These are phyloP conservation scores for Leishmania tarentolae DNA, from an alignment of 208 protist species.

Conservation along the genomic window DNA sequence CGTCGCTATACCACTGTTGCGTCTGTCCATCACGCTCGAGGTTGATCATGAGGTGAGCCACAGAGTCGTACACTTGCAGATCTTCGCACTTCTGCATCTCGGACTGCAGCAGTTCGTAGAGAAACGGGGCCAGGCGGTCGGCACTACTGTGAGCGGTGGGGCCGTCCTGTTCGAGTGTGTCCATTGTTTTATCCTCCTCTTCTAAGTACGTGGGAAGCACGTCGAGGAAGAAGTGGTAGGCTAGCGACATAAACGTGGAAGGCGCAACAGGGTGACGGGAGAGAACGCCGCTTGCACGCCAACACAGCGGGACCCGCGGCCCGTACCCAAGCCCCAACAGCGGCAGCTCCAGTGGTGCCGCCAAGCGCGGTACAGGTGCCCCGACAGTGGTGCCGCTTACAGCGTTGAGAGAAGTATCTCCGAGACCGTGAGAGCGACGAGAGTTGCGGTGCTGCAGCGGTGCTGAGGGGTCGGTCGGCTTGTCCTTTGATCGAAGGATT, in stretches of 20 bases:
- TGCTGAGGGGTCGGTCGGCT: not conserved
- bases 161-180: not conserved
- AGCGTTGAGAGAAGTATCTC: not conserved
- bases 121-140: constrained; percentile 10
- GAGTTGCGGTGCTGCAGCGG: constrained; percentile 6
- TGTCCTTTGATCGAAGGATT: not conserved
- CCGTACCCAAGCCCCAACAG: constrained; percentile 54
- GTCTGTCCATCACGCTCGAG: constrained; percentile 45
- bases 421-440: constrained; percentile 5
- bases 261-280: constrained; percentile 38
- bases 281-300: constrained; percentile 58
- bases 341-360: constrained; percentile 26
- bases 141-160: not conserved
- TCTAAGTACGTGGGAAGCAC: constrained; percentile 60
- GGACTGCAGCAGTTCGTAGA: constrained; percentile 27
- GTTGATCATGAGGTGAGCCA: constrained; percentile 73
- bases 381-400: not conserved
- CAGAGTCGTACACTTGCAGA: constrained; percentile 31
- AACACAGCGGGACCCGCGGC: constrained; percentile 44
- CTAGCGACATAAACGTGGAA: constrained; percentile 32
- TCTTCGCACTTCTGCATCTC: constrained; percentile 25
- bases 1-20: constrained; percentile 34
- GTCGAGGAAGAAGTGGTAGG: constrained; percentile 75
- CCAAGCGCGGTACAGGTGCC: not conserved
- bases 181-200: constrained; percentile 16